A percentile compares a stretch with the other conserved stretches of the same genome.
These are phyloP conservation scores for Colletotrichum tanaceti DNA, from an alignment of 2,329 filamentous ascomycete genomes.

Conservation along the genomic window DNA sequence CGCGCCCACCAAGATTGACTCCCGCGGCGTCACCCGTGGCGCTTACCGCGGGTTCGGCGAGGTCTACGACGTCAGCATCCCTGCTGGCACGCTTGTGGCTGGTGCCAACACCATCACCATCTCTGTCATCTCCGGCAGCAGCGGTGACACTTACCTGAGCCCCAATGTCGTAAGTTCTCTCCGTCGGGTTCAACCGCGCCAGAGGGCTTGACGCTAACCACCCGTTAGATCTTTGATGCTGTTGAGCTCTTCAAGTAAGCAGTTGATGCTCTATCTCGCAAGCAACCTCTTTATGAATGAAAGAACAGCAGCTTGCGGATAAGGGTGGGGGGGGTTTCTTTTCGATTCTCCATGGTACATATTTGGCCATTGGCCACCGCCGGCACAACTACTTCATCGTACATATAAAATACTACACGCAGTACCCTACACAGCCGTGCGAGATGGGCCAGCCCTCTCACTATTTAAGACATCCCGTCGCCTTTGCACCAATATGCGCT, in stretches of 20 bases:
- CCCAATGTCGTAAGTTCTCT: slow-evolving; percentile 62
- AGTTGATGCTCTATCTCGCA: neutral
- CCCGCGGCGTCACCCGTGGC: slow-evolving; percentile 72
- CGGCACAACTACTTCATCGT: slow-evolving; percentile 29
- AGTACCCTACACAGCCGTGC: slow-evolving; percentile 6
- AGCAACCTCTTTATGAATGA: no score
- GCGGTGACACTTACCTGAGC: slow-evolving; percentile 64
- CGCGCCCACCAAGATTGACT: slow-evolving; percentile 72
- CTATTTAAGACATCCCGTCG: neutral
- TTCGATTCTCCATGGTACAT: slow-evolving; percentile 32
- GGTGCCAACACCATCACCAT: slow-evolving; percentile 74
- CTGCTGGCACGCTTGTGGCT: slow-evolving; percentile 67
- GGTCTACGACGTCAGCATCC: slow-evolving; percentile 71
- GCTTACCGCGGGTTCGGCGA: slow-evolving; percentile 73
- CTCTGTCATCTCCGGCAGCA: slow-evolving; percentile 67
- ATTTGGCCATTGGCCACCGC: slow-evolving; percentile 20
- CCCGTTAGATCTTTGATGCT: slow-evolving; percentile 36
- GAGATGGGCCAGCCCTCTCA: slow-evolving; percentile 27
- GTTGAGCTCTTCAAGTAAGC: slow-evolving; percentile 38
- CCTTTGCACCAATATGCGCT: neutral
- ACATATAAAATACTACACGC: slow-evolving; percentile 20
- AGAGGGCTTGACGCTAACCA: slow-evolving; percentile 1
- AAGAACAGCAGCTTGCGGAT: neutral
- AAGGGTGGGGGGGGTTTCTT: neutral
- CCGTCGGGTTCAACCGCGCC: neutral